Evolutionary conservation across 2,329 filamentous ascomycete genomes (phyloP), one percentile per base, ranked within the genome.

Genomic region (Epichloe aotearoae): DNA sequence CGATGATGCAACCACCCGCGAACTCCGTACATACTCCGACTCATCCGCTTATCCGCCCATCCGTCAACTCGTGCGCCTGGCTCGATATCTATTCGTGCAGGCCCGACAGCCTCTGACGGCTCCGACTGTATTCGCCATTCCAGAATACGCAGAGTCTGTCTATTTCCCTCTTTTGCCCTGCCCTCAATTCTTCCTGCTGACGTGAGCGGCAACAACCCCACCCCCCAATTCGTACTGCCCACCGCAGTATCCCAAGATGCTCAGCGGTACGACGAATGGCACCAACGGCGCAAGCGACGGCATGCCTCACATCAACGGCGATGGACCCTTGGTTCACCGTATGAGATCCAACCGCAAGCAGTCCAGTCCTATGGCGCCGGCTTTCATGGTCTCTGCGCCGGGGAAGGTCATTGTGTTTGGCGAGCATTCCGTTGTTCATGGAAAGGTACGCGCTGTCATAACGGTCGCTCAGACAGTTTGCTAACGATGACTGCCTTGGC

Each of bases 351-450:
- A 70, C 46, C 76, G 80, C 64, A 83, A 79, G 58, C 69, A 73
- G 54, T 83, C 80, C 11, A 79, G 70, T 51, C 80, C 80, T 3
- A 80, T 84, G 80, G 80, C 93, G 69, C 90, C 91, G 42, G 74
- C 90, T 54, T 98, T 98, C 66, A 95, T 98, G 87, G 90, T 97
- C 52, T 97, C 93, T 15, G 91, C 94, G 2, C 93, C 93, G 0
- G 94, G 91, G 56, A 98, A 98, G 67, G 93, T 96, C 63, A 98
- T 98, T 66, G 88, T 97, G 49, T 97, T 91, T 70, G 93, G 93
- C 58, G 93, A 98, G 68, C 93, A 98, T 71, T 86, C 93, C 2
- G 93, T 97, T n/a, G 93, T 98, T 19, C 82, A 98, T 64, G 90
- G 90, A 63, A 97, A 96, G 79, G 86, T 87, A 71, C 51, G 69